A percentile compares a stretch with the other conserved stretches of the same genome.
phyloP scores from a whole-genome alignment of 2,329 filamentous ascomycete genomes.

The Dactylellina cionopaga region DNA sequence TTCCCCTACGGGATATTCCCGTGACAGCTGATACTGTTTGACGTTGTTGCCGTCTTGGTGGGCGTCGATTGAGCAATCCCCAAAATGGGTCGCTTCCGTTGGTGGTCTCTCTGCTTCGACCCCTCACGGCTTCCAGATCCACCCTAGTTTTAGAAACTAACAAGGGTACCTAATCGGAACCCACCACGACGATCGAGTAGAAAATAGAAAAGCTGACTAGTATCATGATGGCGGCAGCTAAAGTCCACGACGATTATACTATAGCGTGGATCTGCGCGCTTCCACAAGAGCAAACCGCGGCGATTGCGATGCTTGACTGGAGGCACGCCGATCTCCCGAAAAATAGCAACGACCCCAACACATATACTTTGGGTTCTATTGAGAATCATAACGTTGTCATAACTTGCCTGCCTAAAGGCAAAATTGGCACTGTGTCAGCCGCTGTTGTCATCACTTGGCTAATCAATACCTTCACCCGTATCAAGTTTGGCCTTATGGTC shows the following conservation, averaged over 20 bases:
- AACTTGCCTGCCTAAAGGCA: not conserved
- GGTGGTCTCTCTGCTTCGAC: no score
- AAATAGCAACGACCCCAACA: not conserved
- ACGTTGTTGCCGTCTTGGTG: no score
- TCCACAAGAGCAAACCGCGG: not conserved
- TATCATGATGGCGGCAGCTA: no score
- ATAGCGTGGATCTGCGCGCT: constrained; percentile 3
- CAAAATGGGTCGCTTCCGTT: no score
- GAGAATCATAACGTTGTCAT: not conserved
- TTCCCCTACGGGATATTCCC: no score
- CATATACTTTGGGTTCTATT: not conserved
- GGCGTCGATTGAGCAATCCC: no score
- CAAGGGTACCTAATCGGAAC: no score
- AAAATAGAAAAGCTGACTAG: no score
- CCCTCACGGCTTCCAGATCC: no score
- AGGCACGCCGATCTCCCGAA: not conserved
- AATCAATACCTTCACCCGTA: constrained; percentile 3
- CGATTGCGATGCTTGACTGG: not conserved
- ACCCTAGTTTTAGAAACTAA: no score
- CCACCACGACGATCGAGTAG: no score
- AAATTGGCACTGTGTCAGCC: not conserved
- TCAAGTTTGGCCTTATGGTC: constrained; percentile 12
- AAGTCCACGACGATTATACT: constrained; percentile 9
- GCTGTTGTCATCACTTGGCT: not conserved
- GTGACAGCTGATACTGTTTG: no score